A percentile compares a stretch with the other conserved stretches of the same genome.
Evolutionary conservation across 225 moss, liverwort and hornwort genomes (phyloP).

Genomic region (Thuidium tamariscinum): DNA sequence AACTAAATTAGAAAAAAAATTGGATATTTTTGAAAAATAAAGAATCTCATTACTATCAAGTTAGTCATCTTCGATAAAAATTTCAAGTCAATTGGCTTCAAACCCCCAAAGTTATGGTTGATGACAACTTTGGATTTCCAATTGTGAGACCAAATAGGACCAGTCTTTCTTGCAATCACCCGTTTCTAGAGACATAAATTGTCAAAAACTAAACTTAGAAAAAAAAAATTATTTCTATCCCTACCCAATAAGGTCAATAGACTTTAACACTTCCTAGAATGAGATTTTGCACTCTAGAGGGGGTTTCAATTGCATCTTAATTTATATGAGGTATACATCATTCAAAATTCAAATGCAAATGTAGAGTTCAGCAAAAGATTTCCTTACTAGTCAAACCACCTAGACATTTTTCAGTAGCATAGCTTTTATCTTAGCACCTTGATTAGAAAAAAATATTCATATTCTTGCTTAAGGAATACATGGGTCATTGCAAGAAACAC

Average conservation of each 20-base stretch:
- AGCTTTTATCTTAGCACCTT: accelerated
- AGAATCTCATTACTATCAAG: too few species aligned
- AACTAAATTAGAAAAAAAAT: too few species aligned
- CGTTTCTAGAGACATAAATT: too few species aligned
- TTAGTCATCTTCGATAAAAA: too few species aligned
- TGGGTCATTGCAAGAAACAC: too few species aligned
- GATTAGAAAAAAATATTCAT: accelerated
- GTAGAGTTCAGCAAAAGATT: not conserved
- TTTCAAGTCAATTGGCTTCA: too few species aligned
- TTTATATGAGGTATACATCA: accelerated
- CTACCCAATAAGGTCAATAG: accelerated
- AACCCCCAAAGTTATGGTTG: too few species aligned
- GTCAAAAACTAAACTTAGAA: not conserved
- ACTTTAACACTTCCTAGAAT: not conserved
- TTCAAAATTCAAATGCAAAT: accelerated
- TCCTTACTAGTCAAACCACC: accelerated
- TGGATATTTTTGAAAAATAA: too few species aligned
- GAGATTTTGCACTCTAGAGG: not conserved
- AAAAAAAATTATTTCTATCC: not conserved
- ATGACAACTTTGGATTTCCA: too few species aligned
- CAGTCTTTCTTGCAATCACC: too few species aligned
- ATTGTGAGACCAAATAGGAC: too few species aligned
- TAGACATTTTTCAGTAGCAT: accelerated
- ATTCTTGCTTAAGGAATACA: accelerated
- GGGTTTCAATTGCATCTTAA: not conserved